These are phyloP conservation scores for Pichia sp. DNA, from an alignment of 1,139 yeast species.

Conservation along the genomic window DNA sequence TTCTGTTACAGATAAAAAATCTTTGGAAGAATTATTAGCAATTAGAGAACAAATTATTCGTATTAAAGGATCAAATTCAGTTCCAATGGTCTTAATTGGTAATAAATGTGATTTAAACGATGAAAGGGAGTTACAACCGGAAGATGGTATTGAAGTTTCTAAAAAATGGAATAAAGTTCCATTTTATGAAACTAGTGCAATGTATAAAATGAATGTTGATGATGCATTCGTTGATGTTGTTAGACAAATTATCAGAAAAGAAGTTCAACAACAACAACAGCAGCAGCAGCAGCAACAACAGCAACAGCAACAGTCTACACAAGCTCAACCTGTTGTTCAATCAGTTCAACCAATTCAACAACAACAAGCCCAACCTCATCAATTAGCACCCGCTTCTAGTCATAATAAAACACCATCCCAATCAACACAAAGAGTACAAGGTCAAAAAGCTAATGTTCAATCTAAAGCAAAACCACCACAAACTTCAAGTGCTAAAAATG, in stretches of 20 bases:
- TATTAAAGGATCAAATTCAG: conserved; percentile 72
- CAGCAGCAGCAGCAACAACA: conserved; percentile 4
- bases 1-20: conserved; percentile 72
- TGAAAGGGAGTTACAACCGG: conserved; percentile 76
- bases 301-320: not conserved
- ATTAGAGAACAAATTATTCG: conserved; percentile 81
- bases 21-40: conserved; percentile 70
- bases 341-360: not conserved
- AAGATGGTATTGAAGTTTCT: conserved; percentile 77
- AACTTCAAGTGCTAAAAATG: not conserved
- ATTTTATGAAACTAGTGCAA: conserved; percentile 90
- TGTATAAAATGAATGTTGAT: conserved; percentile 88
- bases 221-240: conserved; percentile 59
- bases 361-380: not conserved
- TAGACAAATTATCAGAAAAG: conserved; percentile 76
- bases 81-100: conserved; percentile 71
- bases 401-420: not conserved
- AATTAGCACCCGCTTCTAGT: not conserved
- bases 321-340: not conserved
- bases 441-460: not conserved
- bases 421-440: not conserved
- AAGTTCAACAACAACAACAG: conserved; percentile 33
- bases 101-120: conserved; percentile 75
- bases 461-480: not conserved
- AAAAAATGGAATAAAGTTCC: conserved; percentile 64